Base-by-base conservation (phyloP, 352 stramenopile genomes). In the Phytophthora agathidicida region DNA sequence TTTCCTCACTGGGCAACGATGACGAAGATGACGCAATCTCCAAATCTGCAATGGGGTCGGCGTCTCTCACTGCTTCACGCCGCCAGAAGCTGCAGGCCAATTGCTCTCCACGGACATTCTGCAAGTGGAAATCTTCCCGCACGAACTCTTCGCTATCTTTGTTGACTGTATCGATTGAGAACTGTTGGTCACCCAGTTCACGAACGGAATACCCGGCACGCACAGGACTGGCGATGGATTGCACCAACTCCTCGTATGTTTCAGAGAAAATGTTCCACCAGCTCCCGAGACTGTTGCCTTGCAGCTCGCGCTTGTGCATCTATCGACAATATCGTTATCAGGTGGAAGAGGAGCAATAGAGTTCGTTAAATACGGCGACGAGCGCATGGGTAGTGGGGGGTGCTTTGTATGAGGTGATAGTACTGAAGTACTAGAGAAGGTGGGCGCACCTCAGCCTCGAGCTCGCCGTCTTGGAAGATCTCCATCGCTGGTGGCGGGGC, bases 381-480 rank as follows among this genome's bases (percentile, higher is more conserved):
- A 27, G 19, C n/a, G n/a, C n/a, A n/a, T 27, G 13, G 19, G 20
- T n/a, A 8, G 56, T 24, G 14, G 32, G 27, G 49, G 11, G n/a
- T 31, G 30, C 44, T 30, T 17, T n/a, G 23, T 20, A n/a, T 8
- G 8, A 11, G 19, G 22, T 45, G 1, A 7, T 19, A 14, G 7
- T 7, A 44, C 26, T 32, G 28, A 31, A 20, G 5, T 1, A 10
- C 13, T 13, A 16, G 20, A 17, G 5, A 27, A 9, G 3, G 9
- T 4, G 14, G 5, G 66, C 73, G 38, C 31, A 93, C 83, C 80
- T 88, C 83, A 24, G 78, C 71, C 51, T 93, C 83, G 4, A 93
- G 71, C 55, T 93, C 83, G 30, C 83, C 83, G 35, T 91, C 82
- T 33, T 80, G 69, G 60, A 93, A 93, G 53, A 93, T 91, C 70